A percentile compares a stretch with the other conserved stretches of the same genome.
Evolutionary conservation across 352 stramenopile species (phyloP).

Genomic region (Globisporangium orthogonon): DNA sequence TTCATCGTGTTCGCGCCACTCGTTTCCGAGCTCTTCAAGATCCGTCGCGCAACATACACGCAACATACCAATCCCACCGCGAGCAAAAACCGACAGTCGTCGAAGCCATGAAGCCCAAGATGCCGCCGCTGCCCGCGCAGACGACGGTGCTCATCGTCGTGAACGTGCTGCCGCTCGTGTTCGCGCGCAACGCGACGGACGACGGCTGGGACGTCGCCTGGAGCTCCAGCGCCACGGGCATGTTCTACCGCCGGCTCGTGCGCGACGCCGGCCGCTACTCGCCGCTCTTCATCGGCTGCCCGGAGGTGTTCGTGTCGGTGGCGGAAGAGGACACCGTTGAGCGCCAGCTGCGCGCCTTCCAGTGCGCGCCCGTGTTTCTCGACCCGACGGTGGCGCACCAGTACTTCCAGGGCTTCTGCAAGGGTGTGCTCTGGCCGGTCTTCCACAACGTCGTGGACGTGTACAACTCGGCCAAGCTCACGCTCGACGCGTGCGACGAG

Average conservation of each 20-base stretch:
- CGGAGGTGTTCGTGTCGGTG: constrained; percentile 61
- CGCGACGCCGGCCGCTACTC: constrained; percentile 38
- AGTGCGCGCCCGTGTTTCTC: constrained; percentile 95
- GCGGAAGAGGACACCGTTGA: constrained; percentile 60
- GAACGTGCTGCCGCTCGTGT: constrained; percentile 73
- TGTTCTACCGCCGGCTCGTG: constrained; percentile 76
- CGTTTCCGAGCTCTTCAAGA: background rate
- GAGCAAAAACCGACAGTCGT: too few species aligned
- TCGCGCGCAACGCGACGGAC: constrained; percentile 38
- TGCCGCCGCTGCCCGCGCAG: constrained; percentile 1
- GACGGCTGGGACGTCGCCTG: constrained; percentile 57
- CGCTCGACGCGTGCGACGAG: constrained; percentile 32
- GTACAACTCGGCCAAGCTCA: constrained; percentile 83
- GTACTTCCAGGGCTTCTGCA: constrained; percentile 94
- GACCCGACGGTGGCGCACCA: constrained; percentile 77
- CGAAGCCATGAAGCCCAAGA: background rate
- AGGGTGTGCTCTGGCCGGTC: constrained; percentile 96
- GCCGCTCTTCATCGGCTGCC: constrained; percentile 67
- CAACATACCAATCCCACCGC: background rate
- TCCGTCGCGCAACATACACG: background rate
- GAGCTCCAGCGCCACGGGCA: constrained; percentile 64
- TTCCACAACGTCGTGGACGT: constrained; percentile 97
- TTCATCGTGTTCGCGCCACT: too few species aligned
- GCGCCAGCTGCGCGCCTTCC: constrained; percentile 77
- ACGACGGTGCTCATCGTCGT: constrained; percentile 76